Evolutionary conservation across 129 eudicot species (phyloP), one percentile per base, ranked within the genome.

Genomic region (Artemisia annua): DNA sequence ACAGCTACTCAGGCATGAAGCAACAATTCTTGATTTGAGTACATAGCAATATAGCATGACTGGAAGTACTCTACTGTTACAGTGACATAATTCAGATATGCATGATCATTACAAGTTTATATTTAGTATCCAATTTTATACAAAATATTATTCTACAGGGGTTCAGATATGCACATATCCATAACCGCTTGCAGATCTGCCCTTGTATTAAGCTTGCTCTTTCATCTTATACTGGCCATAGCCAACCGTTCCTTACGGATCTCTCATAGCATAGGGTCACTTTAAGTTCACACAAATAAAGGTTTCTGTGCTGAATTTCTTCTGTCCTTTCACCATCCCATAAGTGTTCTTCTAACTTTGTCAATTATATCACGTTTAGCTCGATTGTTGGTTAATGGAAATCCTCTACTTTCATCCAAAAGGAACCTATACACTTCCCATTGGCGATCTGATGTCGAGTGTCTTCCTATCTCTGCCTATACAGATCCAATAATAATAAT

Each of bases 341-440:
- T 82, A 16, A 93, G 83, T 52, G 83, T 82, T 75, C 86, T 83
- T 59, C 86, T 85, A 35, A 89, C 98, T 80, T 78, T 75, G 64
- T 89, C 89, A 12, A 86, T 89, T 15, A 93, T 86, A 75, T 79
- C 87, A 71, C 52, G 77, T 54, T 85, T 83, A 11, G 86, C 89
- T 53, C 50, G 80, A 13, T 67, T 73, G 62, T 79, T 85, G 51
- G 77, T 68, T 28, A 85, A 58, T 17, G 81, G 82, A 64, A 58
- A 80, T 46, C 80, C 87, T 30, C 70, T 69, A 61, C 78, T 89
- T n/a, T 93, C 98, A 69, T 87, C 89, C 75, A 93, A 73, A 54
- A 76, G 95, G 67, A 89, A 93, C 71, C 95, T 84, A 64, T 93
- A 93, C 14, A 93, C 88, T 71, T 93, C 96, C 98, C 98, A 93